Conservation (phyloP, 2,329 filamentous ascomycete genomes). For the Aspergillus ochraceus region DNA sequence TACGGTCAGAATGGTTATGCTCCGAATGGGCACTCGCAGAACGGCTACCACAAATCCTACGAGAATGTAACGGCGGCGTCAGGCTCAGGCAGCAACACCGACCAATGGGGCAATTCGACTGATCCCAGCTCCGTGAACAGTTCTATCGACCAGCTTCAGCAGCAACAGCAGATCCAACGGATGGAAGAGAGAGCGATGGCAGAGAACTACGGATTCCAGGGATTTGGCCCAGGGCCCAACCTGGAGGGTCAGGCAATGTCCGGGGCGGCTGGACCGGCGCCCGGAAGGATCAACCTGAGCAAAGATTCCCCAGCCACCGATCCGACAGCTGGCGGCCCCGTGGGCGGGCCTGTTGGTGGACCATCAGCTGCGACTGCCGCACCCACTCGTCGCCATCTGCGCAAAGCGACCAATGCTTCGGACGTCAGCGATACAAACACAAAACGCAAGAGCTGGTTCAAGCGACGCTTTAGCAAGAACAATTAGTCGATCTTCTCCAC, state of each 20-base stretch:
- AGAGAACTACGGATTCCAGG: slow-evolving; percentile 66
- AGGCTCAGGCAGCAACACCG: slow-evolving; percentile 64
- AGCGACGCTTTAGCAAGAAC: slow-evolving; percentile 70
- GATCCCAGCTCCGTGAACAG: slow-evolving; percentile 94
- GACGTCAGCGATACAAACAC: slow-evolving; percentile 49
- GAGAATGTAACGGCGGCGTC: slow-evolving; percentile 78
- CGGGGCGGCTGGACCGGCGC: slow-evolving; percentile 16
- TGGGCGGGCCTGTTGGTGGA: slow-evolving; percentile 18
- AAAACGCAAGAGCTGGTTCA: slow-evolving; percentile 90
- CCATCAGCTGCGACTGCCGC: slow-evolving; percentile 18
- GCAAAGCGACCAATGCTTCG: slow-evolving; percentile 23
- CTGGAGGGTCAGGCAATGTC: slow-evolving; percentile 28
- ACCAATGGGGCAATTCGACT: slow-evolving; percentile 76
- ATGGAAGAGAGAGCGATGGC: slow-evolving; percentile 37
- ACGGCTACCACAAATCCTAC: slow-evolving; percentile 73
- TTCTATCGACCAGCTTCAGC: slow-evolving; percentile 73
- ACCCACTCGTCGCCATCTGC: slow-evolving; percentile 19
- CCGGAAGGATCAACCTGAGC: slow-evolving; percentile 13
- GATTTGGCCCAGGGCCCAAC: slow-evolving; percentile 47
- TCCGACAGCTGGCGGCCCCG: slow-evolving; percentile 26
- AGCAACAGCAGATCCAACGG: slow-evolving; percentile 42
- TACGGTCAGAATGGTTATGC: slow-evolving; percentile 50
- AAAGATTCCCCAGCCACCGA: slow-evolving; percentile 19
- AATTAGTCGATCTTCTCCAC: slow-evolving; percentile 15
- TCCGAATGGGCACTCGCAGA: slow-evolving; percentile 32